A percentile compares a stretch with the other conserved stretches of the same genome.
Evolutionary conservation across 345 rosid species (phyloP).

Genomic region (Rhodomyrtus tomentosa): DNA sequence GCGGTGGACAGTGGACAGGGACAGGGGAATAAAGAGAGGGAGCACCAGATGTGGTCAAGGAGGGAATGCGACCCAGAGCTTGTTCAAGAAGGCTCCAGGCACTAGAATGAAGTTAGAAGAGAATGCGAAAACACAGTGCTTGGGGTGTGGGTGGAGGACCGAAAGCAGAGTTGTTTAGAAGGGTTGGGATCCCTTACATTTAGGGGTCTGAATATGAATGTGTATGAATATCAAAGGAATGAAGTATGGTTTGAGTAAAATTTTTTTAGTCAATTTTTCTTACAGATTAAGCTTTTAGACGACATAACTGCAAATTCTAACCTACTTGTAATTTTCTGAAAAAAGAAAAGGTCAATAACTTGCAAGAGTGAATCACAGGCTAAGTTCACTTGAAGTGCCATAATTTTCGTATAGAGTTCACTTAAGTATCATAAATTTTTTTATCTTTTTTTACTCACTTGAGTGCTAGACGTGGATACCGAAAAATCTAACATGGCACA

Average conservation of each 20-base stretch:
- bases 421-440: too few species aligned
- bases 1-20: neutral
- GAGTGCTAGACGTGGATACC: too few species aligned
- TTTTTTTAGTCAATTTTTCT: too few species aligned
- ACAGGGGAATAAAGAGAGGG: neutral
- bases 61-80: neutral
- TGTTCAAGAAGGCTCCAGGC: neutral
- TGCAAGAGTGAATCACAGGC: neutral
- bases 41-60: neutral
- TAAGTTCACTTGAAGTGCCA: too few species aligned
- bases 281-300: too few species aligned
- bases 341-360: neutral
- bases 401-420: too few species aligned
- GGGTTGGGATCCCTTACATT: neutral
- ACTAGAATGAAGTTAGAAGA: neutral
- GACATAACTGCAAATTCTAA: too few species aligned
- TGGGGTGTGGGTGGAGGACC: neutral
- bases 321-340: neutral
- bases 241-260: too few species aligned
- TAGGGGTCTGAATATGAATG: neutral
- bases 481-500: too few species aligned
- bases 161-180: neutral
- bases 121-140: neutral
- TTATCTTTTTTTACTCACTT: too few species aligned
- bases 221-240: too few species aligned